Evolutionary conservation across 2,329 filamentous ascomycete genomes (phyloP), one percentile per base, ranked within the genome.

Genomic region (Exserohilum rostratum): DNA sequence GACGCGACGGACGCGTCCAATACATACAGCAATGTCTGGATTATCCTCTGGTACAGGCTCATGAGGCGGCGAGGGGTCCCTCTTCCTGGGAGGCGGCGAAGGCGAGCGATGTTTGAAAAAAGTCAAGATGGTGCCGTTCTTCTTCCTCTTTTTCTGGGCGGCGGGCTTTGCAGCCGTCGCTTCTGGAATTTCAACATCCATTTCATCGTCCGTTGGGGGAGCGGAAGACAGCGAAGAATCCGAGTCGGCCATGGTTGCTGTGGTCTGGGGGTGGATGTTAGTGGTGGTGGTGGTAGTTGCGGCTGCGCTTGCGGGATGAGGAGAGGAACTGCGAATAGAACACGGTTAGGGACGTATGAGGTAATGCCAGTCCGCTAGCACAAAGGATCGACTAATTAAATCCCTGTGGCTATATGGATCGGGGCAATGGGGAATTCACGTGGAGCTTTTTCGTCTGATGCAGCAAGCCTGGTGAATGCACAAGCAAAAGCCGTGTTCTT

Each of bases 41-140:
- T 96, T 96, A 75, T 98, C 93, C 58, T 91, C 91, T 52, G 97
- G 81, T 25, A 91, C 88, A 76, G 89, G 90, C 82, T 96, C 91
- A 76, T 97, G 93, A 7, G 91, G 88, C 65, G 93, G 93, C 63
- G 93, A 97, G 17, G 91, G 88, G 53, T 89, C 87, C 73, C 93
- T 84, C 81, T 95, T 96, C 68, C 86, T 82, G 76, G 83, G 84
- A 68, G 82, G 77, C 57, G 82, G 69, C 55, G 75, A 68, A 31
- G 77, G 71, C 15, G 76, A 74, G 40, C 65, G 55, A 53, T 76
- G 74, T 62, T 79, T 78, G 63, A 73, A 72, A 67, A 72, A 74
- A 54, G 66, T 65, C 57, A 74, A 57, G 57, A 73, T 72, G 56
- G 65, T 70, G 61, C 67, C 63, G 49, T 72, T 70, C 62, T 64